A percentile compares a stretch with the other conserved stretches of the same genome.
These are phyloP conservation scores for Violaceomyces palustris DNA, from an alignment of 1,284 basidiomycete genomes.

Conservation along the genomic window DNA sequence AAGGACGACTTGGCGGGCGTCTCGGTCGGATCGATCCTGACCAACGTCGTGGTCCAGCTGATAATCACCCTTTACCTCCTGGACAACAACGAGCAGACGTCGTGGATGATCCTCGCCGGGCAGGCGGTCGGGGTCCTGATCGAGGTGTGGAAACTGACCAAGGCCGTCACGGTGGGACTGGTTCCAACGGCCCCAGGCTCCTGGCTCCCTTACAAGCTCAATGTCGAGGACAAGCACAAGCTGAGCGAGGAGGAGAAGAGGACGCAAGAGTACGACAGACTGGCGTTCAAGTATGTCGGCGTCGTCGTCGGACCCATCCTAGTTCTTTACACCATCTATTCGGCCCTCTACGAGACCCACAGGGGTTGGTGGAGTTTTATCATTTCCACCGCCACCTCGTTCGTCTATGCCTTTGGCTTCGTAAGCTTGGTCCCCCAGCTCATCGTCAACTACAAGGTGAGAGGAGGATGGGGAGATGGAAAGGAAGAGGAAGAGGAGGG, in stretches of 20 bases:
- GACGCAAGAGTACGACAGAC: slow-evolving; percentile 85
- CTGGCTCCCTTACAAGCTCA: slow-evolving; percentile 70
- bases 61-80: slow-evolving; percentile 86
- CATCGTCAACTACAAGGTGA: slow-evolving; percentile 78
- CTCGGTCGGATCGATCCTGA: slow-evolving; percentile 64
- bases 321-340: slow-evolving; percentile 81
- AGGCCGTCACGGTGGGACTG: slow-evolving; percentile 72
- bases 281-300: slow-evolving; percentile 85
- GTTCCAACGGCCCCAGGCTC: slow-evolving; percentile 62
- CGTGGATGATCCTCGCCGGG: slow-evolving; percentile 86
- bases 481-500: too few relatives aligned
- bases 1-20: slow-evolving; percentile 66
- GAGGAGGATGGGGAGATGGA: too few relatives aligned
- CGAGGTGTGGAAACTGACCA: slow-evolving; percentile 86
- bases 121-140: slow-evolving; percentile 73
- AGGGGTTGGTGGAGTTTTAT: slow-evolving; percentile 92
- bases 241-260: slow-evolving; percentile 90
- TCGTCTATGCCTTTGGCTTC: slow-evolving; percentile 95
- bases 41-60: slow-evolving; percentile 78
- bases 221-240: slow-evolving; percentile 85
- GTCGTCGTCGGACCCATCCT: slow-evolving; percentile 79
- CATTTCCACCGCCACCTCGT: slow-evolving; percentile 73
- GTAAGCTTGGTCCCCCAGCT: slow-evolving; percentile 59
- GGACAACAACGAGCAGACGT: slow-evolving; percentile 90
- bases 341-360: slow-evolving; percentile 63